Evolutionary conservation across 179 eudicot species (phyloP), one percentile per base, ranked within the genome.

Genomic region (Beta lomatogona): DNA sequence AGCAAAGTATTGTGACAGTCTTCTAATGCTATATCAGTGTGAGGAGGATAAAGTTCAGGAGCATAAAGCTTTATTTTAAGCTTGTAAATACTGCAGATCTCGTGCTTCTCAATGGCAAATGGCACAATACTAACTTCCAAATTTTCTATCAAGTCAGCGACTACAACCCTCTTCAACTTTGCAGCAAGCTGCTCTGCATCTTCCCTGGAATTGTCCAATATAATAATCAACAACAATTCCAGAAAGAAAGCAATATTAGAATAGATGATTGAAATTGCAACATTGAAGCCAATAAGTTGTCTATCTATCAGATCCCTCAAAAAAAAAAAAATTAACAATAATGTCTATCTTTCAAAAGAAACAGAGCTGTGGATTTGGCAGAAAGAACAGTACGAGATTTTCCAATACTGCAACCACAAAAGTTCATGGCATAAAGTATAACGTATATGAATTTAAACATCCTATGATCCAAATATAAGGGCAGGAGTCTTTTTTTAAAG

Each of bases 131-230:
- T 74, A 46, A 94, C 97, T 85, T 93, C 97, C 82, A 97, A 89
- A 59, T 88, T 87, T 88, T 95, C 95, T 66, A 91, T 87, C 77
- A 95, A 68, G 77, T 95, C 97, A 25, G 99, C 97, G 73, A 95
- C 89, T 9, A 90, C 88, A 67, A 95, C 83, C 88, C 88, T 93
- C 87, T 86, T 94, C 84, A 92, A 77, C 65, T 83, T 90, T 52
- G 89, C 90, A 75, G 94, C 93, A 86, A 85, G 87, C 66, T 83
- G 79, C 76, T 88, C 90, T 0, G 97, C 97, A 82, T 94, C 97
- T 68, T 88, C 86, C 91, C 98, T 94, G 89, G 63, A 85, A 78
- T 73, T 21, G 66, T 77, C 65, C 21, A 80, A 45, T 13, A 59
- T 57, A 58, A 54, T 59, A 54, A 63, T 70, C 66, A 69, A 28